phyloP scores from a whole-genome alignment of 1,139 yeast species.

The Candida gigantensis region DNA sequence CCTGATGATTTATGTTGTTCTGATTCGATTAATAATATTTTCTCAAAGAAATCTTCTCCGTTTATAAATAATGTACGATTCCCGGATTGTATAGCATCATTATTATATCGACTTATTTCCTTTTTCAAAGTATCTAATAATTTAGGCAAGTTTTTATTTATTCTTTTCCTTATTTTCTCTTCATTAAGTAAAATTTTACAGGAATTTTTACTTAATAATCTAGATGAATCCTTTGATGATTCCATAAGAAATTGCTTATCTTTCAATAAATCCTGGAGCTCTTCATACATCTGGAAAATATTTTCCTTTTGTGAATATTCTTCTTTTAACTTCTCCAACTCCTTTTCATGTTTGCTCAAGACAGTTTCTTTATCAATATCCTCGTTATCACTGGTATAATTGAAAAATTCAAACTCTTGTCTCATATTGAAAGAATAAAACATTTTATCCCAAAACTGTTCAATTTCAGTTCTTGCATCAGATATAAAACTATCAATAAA shows the following conservation, averaged over 20 bases:
- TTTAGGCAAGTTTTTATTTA: conserved; percentile 67
- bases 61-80: conserved; percentile 43
- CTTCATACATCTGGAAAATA: conserved; percentile 54
- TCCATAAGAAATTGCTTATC: conserved; percentile 67
- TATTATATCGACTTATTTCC: conserved; percentile 51
- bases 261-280: conserved; percentile 53
- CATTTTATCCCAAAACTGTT: conserved; percentile 61
- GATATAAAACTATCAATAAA: conserved; percentile 67
- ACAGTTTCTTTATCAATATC: conserved; percentile 55
- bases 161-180: conserved; percentile 69
- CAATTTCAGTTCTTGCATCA: conserved; percentile 60
- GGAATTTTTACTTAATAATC: conserved; percentile 74
- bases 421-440: conserved; percentile 54
- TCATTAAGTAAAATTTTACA: conserved; percentile 79
- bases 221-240: conserved; percentile 76
- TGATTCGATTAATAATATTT: conserved; percentile 43
- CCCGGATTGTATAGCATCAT: conserved; percentile 26
- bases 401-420: conserved; percentile 34
- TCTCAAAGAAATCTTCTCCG: conserved; percentile 50
- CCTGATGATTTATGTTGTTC: conserved; percentile 22
- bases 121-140: conserved; percentile 53
- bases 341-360: conserved; percentile 62
- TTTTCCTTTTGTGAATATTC: conserved; percentile 56
- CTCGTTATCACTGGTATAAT: conserved; percentile 38
- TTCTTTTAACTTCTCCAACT: conserved; percentile 51